Base-by-base conservation (phyloP, 768 basidiomycete species). In the Psilocybe cubensis region DNA sequence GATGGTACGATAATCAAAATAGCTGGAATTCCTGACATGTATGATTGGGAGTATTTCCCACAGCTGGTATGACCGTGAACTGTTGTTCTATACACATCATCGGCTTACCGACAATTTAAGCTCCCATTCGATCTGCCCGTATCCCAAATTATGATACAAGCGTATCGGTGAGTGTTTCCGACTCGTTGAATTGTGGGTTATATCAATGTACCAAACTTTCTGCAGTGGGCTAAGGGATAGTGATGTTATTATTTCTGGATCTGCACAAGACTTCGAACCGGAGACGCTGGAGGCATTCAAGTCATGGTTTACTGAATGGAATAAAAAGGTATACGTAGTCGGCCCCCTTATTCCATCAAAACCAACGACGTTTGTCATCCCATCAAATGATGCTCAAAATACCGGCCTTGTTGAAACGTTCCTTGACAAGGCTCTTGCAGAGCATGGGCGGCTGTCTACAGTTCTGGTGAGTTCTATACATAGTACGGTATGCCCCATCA, bases 1-100 rank as follows among this genome's bases (percentile, higher is more conserved):
- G 48, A 40, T 14, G 61, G 57, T 3, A 45, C 17, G 7, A 12
- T 59, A 8, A 41, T 59, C 21, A 44, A 50, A 21, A 43, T 62
- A n/a, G 41, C 51, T 28, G 61, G 61, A 20, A 4, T 62, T 3
- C 58, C 58, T 3, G 29, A 50, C 20, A 62, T 62, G 58, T 62
- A 59, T 29, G 61, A 62, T 24, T 56, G 58, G n/a, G 61, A 62
- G 20, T 59, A 57, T 12, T 62, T 62, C 31, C 61, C 61, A 14
- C 61, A 62, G 18, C 23, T 53, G 46, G 61, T 62, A 20, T 14
- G 57, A 28, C 7, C 12, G 40, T 28, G 27, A 42, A 47, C 17
- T 17, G 8, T 38, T 47, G 33, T 31, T 20, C 18, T 29, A 17
- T 10, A 4, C 21, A n/a, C 5, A 9, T 8, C 25, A 10, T 47